Conservation (phyloP, 345 rosid genomes). For the Microthlaspi erraticum region DNA sequence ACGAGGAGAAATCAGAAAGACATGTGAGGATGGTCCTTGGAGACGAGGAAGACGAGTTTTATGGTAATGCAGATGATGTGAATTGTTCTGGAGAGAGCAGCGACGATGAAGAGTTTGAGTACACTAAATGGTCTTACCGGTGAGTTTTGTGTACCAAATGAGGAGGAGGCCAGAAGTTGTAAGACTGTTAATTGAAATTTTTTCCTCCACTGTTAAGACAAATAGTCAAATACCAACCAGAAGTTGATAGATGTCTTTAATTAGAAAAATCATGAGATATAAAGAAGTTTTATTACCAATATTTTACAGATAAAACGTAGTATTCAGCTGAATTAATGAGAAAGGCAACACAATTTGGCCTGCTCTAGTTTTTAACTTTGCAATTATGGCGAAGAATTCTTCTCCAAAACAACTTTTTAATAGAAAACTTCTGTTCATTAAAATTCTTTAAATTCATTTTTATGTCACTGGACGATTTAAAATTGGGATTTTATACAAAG, state of each 20-base stretch:
- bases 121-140: slow-evolving; percentile 42
- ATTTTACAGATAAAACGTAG: neutral
- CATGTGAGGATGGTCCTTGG: slow-evolving; percentile 38
- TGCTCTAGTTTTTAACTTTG: too few relatives aligned
- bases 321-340: too few relatives aligned
- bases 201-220: neutral
- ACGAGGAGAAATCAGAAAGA: slow-evolving; percentile 32
- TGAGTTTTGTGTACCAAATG: slow-evolving; percentile 21
- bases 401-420: too few relatives aligned
- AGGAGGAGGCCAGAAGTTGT: neutral
- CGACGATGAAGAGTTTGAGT: slow-evolving; percentile 40
- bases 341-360: too few relatives aligned
- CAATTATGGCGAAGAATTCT: too few relatives aligned
- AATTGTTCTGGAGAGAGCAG: slow-evolving; percentile 17
- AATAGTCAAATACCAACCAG: neutral
- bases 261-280: neutral
- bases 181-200: slow-evolving; percentile 27
- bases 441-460: too few relatives aligned
- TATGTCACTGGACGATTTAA: too few relatives aligned
- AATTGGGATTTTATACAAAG: too few relatives aligned
- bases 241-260: neutral
- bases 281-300: neutral
- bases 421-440: too few relatives aligned
- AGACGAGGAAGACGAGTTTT: slow-evolving; percentile 37
- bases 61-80: slow-evolving; percentile 34